These are phyloP conservation scores for Venturia carpophila DNA, from an alignment of 2,329 filamentous ascomycete species.

Conservation along the genomic window DNA sequence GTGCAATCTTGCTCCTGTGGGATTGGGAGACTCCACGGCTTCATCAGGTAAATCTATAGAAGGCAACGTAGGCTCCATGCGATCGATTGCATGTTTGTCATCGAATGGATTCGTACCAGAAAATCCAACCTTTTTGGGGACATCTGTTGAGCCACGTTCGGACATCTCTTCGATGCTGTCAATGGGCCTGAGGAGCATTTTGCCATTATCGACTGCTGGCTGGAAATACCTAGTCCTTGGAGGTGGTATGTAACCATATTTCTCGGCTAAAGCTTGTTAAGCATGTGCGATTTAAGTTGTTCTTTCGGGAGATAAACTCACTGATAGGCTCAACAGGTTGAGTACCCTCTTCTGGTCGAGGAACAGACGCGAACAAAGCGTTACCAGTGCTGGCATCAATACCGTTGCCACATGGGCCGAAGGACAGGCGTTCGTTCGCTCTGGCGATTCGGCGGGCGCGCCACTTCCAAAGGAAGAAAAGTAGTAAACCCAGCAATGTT, in stretches of 20 bases:
- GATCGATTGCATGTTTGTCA: slow-evolving; percentile 2
- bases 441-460: neutral
- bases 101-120: slow-evolving; percentile 13
- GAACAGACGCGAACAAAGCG: slow-evolving; percentile 14
- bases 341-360: slow-evolving; percentile 1
- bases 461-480: slow-evolving; percentile 18
- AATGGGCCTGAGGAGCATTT: slow-evolving; percentile 9
- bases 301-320: neutral
- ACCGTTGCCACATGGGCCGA: slow-evolving; percentile 16
- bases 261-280: slow-evolving; percentile 10
- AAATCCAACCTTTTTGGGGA: slow-evolving; percentile 9
- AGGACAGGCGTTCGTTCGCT: slow-evolving; percentile 6
- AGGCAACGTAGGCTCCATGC: neutral
- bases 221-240: slow-evolving; percentile 12
- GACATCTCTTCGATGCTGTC: slow-evolving; percentile 13
- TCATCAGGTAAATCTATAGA: neutral
- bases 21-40: neutral
- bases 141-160: slow-evolving; percentile 8
- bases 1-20: neutral
- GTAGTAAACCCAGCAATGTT: slow-evolving; percentile 2
- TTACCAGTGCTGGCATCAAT: slow-evolving; percentile 16
- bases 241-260: slow-evolving; percentile 11
- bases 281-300: neutral
- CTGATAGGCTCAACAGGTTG: neutral
- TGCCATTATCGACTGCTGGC: slow-evolving; percentile 9